These are phyloP conservation scores for Melanopsichium pennsylvanicum DNA, from an alignment of 1,284 basidiomycete genomes.

Conservation along the genomic window DNA sequence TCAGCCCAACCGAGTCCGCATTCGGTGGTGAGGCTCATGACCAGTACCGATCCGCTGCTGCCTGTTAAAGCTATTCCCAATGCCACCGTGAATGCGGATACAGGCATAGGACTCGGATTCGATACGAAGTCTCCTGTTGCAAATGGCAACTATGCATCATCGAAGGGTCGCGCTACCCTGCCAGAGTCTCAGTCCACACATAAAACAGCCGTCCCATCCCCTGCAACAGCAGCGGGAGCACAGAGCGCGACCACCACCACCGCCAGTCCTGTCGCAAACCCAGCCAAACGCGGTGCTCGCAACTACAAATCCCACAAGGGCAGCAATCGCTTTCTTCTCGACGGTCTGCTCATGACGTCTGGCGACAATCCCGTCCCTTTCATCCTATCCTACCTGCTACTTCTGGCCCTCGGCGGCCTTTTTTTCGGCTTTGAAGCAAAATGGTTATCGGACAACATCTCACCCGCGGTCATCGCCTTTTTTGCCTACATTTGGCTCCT, in stretches of 20 bases:
- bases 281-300: conserved; percentile 25
- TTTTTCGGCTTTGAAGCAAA: conserved; percentile 59
- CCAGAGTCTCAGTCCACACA: not conserved
- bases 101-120: conserved; percentile 7
- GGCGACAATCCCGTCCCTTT: conserved; percentile 56
- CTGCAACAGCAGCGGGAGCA: not conserved
- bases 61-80: conserved; percentile 8
- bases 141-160: no score
- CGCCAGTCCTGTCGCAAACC: not conserved
- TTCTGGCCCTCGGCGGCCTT: conserved; percentile 52
- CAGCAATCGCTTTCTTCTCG: conserved; percentile 52
- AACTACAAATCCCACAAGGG: conserved; percentile 46
- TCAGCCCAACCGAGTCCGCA: conserved; percentile 27
- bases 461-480: conserved; percentile 50
- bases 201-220: not conserved
- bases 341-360: conserved; percentile 54
- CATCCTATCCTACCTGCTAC: conserved; percentile 33
- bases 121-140: not conserved
- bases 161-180: conserved; percentile 8
- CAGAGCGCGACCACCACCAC: not conserved
- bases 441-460: conserved; percentile 49
- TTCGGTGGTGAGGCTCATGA: conserved; percentile 32
- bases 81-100: not conserved
- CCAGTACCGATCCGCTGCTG: conserved; percentile 34
- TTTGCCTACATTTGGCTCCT: conserved; percentile 54